These are phyloP conservation scores for Carex kokanica DNA, from an alignment of 176 grass and related monocot species.

Conservation along the genomic window DNA sequence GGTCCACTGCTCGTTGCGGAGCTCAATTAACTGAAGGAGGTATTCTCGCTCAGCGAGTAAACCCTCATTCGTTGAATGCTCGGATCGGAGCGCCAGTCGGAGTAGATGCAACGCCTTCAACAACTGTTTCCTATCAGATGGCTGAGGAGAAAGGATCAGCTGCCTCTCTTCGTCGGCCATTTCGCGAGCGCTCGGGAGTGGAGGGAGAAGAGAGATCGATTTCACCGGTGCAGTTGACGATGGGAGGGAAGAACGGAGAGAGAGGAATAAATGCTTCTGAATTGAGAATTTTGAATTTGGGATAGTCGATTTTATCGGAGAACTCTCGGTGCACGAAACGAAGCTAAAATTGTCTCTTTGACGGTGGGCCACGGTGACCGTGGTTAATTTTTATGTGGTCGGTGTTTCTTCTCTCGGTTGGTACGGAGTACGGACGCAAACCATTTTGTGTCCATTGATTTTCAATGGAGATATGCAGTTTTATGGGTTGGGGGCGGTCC, in stretches of 20 bases:
- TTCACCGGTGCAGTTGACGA: neutral
- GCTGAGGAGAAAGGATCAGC: conserved; percentile 1
- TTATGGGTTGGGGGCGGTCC: too few species aligned
- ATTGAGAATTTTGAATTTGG: conserved; percentile 8
- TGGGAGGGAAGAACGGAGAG: neutral
- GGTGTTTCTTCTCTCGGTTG: too few species aligned
- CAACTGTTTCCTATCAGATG: neutral
- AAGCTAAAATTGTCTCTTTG: too few species aligned
- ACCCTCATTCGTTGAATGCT: neutral
- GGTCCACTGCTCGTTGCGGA: neutral
- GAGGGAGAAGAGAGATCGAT: neutral
- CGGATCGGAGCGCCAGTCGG: neutral
- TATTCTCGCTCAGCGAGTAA: neutral
- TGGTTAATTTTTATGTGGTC: too few species aligned
- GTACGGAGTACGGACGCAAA: too few species aligned
- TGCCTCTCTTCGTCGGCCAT: neutral
- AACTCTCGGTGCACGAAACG: neutral
- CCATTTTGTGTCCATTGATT: too few species aligned
- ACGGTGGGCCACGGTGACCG: neutral
- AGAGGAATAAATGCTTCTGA: neutral
- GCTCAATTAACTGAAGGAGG: neutral
- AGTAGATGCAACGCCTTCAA: neutral
- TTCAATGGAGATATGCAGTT: too few species aligned
- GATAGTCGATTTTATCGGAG: neutral
- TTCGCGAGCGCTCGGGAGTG: neutral